These are phyloP conservation scores for Misopates orontium DNA, from an alignment of 257 asterid genomes.

Conservation along the genomic window DNA sequence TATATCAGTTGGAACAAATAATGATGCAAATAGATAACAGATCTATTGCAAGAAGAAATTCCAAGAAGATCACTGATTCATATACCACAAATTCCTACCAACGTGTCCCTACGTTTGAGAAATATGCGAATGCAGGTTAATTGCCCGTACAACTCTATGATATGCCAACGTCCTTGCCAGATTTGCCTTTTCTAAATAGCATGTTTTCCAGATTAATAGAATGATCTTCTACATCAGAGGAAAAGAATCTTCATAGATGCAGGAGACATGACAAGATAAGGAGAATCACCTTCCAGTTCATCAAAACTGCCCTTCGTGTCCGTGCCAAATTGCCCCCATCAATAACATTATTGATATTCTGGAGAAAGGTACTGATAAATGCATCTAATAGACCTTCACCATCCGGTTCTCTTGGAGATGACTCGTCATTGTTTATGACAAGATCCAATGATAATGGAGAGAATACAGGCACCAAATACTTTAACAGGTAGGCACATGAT, in stretches of 20 bases:
- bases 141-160: constrained; percentile 6
- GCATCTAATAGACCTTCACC: constrained; percentile 50
- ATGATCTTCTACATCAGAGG: not conserved
- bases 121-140: constrained; percentile 13
- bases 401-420: constrained; percentile 40
- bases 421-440: constrained; percentile 34
- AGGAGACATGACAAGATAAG: constrained; percentile 24
- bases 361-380: constrained; percentile 57
- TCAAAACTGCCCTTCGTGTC: constrained; percentile 75
- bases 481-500: constrained; percentile 66
- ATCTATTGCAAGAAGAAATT: not conserved
- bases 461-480: constrained; percentile 45
- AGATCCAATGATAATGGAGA: constrained; percentile 56
- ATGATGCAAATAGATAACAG: not conserved
- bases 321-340: constrained; percentile 64
- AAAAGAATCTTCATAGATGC: constrained; percentile 13
- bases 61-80: constrained; percentile 5
- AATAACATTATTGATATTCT: constrained; percentile 55
- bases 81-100: constrained; percentile 1
- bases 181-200: constrained; percentile 1
- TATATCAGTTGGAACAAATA: not conserved
- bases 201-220: constrained; percentile 13
- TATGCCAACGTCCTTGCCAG: constrained; percentile 3
- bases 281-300: constrained; percentile 74
- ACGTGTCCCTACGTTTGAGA: not conserved